Percentiles rank a stretch among this genome's conserved stretches.
These are phyloP conservation scores for Capsicum chinense DNA, from an alignment of 257 asterid species.

Conservation along the genomic window DNA sequence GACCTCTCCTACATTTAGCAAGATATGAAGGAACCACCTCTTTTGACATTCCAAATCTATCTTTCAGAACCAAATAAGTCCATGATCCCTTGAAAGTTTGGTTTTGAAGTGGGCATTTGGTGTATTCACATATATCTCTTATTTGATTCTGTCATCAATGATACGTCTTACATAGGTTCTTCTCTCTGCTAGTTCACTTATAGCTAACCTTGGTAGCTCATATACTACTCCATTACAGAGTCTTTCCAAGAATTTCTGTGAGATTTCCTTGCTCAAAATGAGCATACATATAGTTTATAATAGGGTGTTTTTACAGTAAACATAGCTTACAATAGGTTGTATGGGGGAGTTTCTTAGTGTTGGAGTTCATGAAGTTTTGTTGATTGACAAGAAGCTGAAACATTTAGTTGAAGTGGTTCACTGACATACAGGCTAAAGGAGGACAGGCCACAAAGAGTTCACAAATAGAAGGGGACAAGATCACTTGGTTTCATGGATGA, in stretches of 20 bases:
- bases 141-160: not conserved
- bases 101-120: not conserved
- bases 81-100: not conserved
- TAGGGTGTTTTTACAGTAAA: not conserved
- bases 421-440: too few species aligned
- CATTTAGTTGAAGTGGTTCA: too few species aligned
- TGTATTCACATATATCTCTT: not conserved
- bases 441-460: too few species aligned
- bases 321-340: not conserved
- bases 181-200: not conserved
- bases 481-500: too few species aligned
- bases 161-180: not conserved
- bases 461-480: too few species aligned
- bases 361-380: too few species aligned
- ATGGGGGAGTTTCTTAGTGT: not conserved
- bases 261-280: conserved; percentile 4
- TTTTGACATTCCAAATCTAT: not conserved
- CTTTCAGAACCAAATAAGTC: not conserved
- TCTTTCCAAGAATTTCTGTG: not conserved
- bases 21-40: conserved; percentile 9
- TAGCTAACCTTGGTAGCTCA: not conserved
- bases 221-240: not conserved
- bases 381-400: too few species aligned
- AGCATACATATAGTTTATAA: not conserved
- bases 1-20: conserved; percentile 21